These are phyloP conservation scores for Aquilaria sinensis DNA, from an alignment of 345 rosid species.

Conservation along the genomic window DNA sequence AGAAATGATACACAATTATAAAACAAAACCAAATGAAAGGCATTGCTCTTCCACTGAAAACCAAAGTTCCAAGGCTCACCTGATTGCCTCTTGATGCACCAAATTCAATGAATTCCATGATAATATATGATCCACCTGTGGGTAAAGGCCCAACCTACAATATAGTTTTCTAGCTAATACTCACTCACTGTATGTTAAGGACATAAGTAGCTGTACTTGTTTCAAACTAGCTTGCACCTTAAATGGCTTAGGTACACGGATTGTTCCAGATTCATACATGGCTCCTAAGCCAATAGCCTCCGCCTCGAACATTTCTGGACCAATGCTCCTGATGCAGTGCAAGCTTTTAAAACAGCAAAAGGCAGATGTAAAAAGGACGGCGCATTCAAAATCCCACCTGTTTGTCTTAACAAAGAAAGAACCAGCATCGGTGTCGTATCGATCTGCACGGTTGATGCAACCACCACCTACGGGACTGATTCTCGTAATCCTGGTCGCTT, in stretches of 20 bases:
- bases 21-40: conserved; percentile 5
- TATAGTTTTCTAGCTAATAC: conserved; percentile 3
- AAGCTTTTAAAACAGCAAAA: neutral
- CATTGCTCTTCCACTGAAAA: conserved; percentile 6
- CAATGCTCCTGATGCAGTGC: conserved; percentile 52
- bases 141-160: conserved; percentile 71
- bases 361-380: neutral
- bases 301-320: conserved; percentile 83
- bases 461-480: conserved; percentile 86
- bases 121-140: conserved; percentile 78
- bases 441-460: conserved; percentile 75
- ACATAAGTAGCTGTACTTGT: neutral
- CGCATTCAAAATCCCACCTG: conserved; percentile 30
- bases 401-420: conserved; percentile 88
- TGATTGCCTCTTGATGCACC: conserved; percentile 76
- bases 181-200: neutral
- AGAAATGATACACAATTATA: conserved; percentile 20
- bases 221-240: conserved; percentile 35
- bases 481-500: conserved; percentile 60
- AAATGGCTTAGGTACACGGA: conserved; percentile 78
- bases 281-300: conserved; percentile 91
- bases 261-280: conserved; percentile 70
- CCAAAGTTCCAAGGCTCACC: conserved; percentile 34
- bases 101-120: conserved; percentile 84
- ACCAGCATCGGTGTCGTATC: conserved; percentile 76